These are phyloP conservation scores for Colletotrichum coccodes DNA, from an alignment of 2,329 filamentous ascomycete genomes.

Conservation along the genomic window DNA sequence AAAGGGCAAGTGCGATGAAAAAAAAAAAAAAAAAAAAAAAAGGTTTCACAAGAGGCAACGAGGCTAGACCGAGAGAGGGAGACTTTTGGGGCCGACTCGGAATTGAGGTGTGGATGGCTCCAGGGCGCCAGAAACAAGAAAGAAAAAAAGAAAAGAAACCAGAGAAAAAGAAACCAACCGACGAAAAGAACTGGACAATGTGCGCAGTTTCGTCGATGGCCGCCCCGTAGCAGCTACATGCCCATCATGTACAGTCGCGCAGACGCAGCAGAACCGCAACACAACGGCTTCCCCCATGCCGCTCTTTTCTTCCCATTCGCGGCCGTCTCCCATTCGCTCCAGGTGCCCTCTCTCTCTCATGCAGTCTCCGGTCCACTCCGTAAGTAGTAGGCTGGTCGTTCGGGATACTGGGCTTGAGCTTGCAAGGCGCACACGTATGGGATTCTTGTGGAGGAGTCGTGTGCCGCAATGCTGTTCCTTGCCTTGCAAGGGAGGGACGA, in stretches of 20 bases:
- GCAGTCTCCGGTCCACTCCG: neutral
- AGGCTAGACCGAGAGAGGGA: conserved; percentile 29
- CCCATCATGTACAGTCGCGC: conserved; percentile 18
- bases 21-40: conserved; percentile 4
- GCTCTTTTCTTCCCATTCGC: neutral
- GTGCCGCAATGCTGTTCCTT: neutral
- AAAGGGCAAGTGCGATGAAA: neutral
- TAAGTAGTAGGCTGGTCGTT: neutral
- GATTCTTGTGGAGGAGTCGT: neutral
- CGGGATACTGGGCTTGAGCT: neutral
- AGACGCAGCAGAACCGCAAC: neutral
- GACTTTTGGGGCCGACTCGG: conserved; percentile 5
- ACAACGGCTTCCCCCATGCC: neutral
- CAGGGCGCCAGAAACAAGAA: conserved; percentile 16
- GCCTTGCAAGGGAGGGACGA: conserved; percentile 6
- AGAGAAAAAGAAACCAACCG: conserved; percentile 2
- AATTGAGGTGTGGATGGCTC: conserved; percentile 24
- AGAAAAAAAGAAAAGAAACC: neutral
- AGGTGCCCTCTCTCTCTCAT: neutral
- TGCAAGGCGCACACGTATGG: neutral
- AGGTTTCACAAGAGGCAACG: conserved; percentile 34
- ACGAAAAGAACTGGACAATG: conserved; percentile 23
- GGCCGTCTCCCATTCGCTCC: neutral
- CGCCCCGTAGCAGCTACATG: conserved; percentile 6
- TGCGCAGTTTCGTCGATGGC: conserved; percentile 20